Evolutionary conservation across 1,284 basidiomycete genomes (phyloP).

Genomic region (Megacollybia platyphylla): DNA sequence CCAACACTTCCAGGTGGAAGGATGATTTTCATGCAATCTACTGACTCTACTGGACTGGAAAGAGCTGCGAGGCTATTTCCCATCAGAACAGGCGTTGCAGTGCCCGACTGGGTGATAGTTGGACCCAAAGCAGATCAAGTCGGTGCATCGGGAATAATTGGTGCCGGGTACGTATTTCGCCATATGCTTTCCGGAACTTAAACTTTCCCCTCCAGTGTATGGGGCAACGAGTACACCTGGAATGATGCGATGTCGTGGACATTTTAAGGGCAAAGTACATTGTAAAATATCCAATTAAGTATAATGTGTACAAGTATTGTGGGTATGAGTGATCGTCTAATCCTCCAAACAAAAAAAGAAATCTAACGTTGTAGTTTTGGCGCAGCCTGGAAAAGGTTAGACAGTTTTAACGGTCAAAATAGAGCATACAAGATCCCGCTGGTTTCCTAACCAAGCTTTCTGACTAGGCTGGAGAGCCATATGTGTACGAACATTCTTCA

Average conservation of each 20-base stretch:
- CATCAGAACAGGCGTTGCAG: constrained; percentile 61
- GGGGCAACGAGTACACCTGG: constrained; percentile 42
- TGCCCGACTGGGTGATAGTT: constrained; percentile 67
- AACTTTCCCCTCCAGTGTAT: constrained; percentile 23
- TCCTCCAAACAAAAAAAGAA: no score
- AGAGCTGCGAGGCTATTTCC: constrained; percentile 61
- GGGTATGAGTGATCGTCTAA: no score
- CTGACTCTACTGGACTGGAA: constrained; percentile 47
- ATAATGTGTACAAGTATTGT: no score
- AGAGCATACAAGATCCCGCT: no score
- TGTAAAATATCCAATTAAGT: no score
- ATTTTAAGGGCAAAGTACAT: constrained; percentile 14
- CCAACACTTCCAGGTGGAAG: constrained; percentile 25
- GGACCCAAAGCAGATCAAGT: constrained; percentile 34
- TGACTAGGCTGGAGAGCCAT: constrained; percentile 11
- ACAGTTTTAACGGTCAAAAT: no score
- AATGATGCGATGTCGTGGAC: constrained; percentile 39
- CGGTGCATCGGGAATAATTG: constrained; percentile 61
- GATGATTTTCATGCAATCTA: constrained; percentile 48
- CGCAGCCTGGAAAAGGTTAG: no score
- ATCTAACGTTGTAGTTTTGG: no score
- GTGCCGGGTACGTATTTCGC: constrained; percentile 45
- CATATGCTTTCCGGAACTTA: background rate
- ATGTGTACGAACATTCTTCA: constrained; percentile 43
- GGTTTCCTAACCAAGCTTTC: no score